phyloP scores from a whole-genome alignment of 495 filamentous ascomycete species.

The Xylaria scruposa region DNA sequence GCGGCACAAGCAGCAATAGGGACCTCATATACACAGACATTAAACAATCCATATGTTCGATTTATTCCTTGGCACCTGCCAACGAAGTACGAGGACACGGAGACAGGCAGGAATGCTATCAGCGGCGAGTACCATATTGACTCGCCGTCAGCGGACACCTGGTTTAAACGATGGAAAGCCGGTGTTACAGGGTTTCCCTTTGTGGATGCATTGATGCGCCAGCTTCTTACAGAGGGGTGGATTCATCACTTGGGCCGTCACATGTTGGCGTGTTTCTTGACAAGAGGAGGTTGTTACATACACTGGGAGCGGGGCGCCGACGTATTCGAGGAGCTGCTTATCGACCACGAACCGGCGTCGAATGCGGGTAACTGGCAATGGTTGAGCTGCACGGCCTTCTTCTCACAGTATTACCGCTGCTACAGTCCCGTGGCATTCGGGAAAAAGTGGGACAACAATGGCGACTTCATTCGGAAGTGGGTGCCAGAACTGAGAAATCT shows the following conservation, averaged over 20 bases:
- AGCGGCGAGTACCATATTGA: conserved; percentile 64
- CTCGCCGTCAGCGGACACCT: conserved; percentile 60
- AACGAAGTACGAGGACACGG: conserved; percentile 51
- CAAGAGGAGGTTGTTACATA: conserved; percentile 74
- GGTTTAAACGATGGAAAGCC: conserved; percentile 68
- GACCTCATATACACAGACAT: conserved; percentile 60
- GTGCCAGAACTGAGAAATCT: conserved; percentile 66
- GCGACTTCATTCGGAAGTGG: conserved; percentile 64
- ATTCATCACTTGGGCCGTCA: conserved; percentile 77
- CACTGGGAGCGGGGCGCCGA: conserved; percentile 76
- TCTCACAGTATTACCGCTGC: conserved; percentile 66
- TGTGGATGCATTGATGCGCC: conserved; percentile 78
- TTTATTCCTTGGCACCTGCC: conserved; percentile 77
- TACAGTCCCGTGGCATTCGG: conserved; percentile 72
- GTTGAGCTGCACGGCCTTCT: conserved; percentile 76
- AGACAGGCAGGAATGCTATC: conserved; percentile 42
- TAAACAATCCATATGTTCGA: conserved; percentile 63
- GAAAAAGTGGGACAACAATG: conserved; percentile 70
- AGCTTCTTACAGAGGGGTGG: conserved; percentile 72
- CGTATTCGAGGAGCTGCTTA: conserved; percentile 73
- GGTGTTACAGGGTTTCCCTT: conserved; percentile 74
- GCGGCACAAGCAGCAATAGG: conserved; percentile 71
- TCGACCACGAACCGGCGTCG: conserved; percentile 74
- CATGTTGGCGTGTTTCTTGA: conserved; percentile 75
- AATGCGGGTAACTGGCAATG: conserved; percentile 79